These are phyloP conservation scores for Pleodorina starrii DNA, from an alignment of 139 green algal genomes.

Conservation along the genomic window DNA sequence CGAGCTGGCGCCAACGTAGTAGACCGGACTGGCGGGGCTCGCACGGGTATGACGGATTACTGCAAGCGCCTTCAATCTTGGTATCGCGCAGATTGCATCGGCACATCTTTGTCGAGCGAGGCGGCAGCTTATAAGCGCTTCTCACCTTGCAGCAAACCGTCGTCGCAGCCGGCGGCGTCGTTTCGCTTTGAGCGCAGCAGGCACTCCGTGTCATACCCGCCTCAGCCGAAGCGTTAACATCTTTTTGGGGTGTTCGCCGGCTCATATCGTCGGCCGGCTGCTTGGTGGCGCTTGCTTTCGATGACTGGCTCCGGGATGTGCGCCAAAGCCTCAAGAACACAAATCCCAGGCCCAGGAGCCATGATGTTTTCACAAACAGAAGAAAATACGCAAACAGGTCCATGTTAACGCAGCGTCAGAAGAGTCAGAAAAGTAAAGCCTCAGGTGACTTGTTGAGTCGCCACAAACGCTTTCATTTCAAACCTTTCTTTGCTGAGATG, in stretches of 20 bases:
- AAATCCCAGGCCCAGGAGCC: neutral
- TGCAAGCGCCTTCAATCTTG: too few species aligned
- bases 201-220: neutral
- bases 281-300: neutral
- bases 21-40: too few species aligned
- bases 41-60: too few species aligned
- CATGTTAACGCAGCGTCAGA: too few species aligned
- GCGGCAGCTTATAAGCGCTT: too few species aligned
- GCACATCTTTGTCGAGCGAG: too few species aligned
- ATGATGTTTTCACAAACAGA: neutral
- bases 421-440: too few species aligned
- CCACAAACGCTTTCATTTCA: too few species aligned
- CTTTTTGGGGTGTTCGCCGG: neutral
- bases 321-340: slow-evolving; percentile 16
- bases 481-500: too few species aligned
- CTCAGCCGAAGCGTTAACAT: neutral
- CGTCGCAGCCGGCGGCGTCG: neutral
- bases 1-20: too few species aligned
- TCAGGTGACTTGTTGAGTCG: too few species aligned
- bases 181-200: slow-evolving; percentile 7
- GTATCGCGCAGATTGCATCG: too few species aligned
- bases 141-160: neutral
- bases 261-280: neutral
- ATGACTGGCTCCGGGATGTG: neutral
- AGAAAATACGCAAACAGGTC: neutral